A percentile compares a stretch with the other conserved stretches of the same genome.
phyloP scores from a whole-genome alignment of 73 alveolate genomes.

The Breviolum minutum region DNA sequence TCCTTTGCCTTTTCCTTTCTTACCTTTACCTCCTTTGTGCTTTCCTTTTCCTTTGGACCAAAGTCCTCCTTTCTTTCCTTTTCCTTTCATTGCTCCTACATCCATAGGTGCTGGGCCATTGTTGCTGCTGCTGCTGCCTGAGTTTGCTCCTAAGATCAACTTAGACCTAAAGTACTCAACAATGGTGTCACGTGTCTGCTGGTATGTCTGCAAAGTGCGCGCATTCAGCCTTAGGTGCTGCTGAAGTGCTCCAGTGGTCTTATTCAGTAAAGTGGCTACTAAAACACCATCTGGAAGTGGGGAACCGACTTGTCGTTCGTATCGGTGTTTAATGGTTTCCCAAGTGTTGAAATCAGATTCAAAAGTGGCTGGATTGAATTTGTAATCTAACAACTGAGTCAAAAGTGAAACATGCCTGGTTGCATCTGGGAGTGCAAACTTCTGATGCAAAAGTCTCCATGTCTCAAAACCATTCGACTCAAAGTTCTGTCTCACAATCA shows the following conservation, averaged over 20 bases:
- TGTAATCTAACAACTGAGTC: neutral
- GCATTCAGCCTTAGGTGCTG: slow-evolving; percentile 11
- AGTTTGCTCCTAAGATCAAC: neutral
- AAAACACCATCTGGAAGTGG: neutral
- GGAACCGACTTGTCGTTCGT: neutral
- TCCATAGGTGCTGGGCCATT: slow-evolving; percentile 30
- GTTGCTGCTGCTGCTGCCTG: neutral
- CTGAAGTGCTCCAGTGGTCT: slow-evolving; percentile 38
- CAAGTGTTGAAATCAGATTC: neutral
- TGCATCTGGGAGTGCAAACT: slow-evolving; percentile 29
- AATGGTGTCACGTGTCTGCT: neutral
- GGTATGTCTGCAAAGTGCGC: neutral
- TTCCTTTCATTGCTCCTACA: neutral
- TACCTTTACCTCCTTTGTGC: neutral
- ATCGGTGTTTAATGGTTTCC: neutral
- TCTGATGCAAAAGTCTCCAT: neutral
- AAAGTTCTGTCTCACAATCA: neutral
- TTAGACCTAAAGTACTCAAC: neutral
- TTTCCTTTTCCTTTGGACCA: neutral
- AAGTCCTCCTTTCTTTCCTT: neutral
- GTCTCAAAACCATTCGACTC: slow-evolving; percentile 20
- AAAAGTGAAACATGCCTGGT: neutral
- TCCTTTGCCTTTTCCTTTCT: neutral
- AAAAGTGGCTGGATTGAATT: neutral
- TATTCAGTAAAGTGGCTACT: slow-evolving; percentile 26